Conservation (phyloP, 257 asterid species). For the Nicotiana tabacum region DNA sequence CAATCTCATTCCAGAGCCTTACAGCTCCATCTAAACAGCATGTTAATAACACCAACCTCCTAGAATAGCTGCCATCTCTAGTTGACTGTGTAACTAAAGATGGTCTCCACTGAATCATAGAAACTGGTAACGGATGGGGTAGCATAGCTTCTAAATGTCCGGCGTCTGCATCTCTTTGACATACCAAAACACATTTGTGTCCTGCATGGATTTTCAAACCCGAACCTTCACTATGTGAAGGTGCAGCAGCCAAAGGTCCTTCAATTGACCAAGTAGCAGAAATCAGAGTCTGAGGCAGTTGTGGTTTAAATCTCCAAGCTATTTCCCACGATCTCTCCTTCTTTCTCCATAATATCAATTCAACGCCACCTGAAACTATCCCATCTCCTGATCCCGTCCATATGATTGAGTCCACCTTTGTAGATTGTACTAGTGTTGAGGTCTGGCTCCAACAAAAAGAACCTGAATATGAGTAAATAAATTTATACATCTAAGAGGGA, state of each 20-base stretch:
- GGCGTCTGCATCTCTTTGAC: constrained; percentile 42
- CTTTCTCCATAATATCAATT: constrained; percentile 82
- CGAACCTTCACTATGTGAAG: constrained; percentile 33
- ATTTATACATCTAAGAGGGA: constrained; percentile 46
- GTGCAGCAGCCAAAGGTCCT: constrained; percentile 85
- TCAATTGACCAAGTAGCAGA: constrained; percentile 71
- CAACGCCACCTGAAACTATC: constrained; percentile 70
- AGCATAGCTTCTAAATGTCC: constrained; percentile 47
- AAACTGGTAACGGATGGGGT: constrained; percentile 73
- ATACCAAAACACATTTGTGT: constrained; percentile 52
- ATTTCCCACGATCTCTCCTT: constrained; percentile 75
- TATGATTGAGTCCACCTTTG: constrained; percentile 67
- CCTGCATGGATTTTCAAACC: constrained; percentile 37
- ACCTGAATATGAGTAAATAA: constrained; percentile 99
- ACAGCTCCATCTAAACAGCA: constrained; percentile 87
- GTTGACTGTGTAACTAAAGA: constrained; percentile 47
- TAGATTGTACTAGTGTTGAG: constrained; percentile 61
- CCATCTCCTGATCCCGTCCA: constrained; percentile 99
- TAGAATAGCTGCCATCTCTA: constrained; percentile 38
- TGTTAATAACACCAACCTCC: constrained; percentile 66
- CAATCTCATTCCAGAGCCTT: constrained; percentile 90
- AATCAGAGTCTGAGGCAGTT: constrained; percentile 68
- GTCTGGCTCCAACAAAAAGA: constrained; percentile 99
- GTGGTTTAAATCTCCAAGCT: constrained; percentile 76
- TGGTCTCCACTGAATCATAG: constrained; percentile 95